A percentile compares a stretch with the other conserved stretches of the same genome.
Evolutionary conservation across 2,329 filamentous ascomycete species (phyloP).

Genomic region (Fusarium lateritium): DNA sequence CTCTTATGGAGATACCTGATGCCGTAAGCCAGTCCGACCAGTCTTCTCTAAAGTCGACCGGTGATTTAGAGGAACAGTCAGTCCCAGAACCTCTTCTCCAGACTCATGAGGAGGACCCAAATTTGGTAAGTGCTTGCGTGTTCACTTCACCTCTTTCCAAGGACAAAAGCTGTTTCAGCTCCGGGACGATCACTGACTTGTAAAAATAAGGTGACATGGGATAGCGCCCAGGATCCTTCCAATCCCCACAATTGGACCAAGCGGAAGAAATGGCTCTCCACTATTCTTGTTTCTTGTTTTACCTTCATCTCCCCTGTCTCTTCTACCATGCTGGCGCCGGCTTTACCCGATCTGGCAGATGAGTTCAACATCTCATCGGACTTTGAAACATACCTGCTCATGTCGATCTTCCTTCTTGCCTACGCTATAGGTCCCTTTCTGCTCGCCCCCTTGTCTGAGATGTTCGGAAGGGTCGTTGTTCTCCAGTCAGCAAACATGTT

Average conservation of each 20-base stretch:
- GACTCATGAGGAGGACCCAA: conserved; percentile 32
- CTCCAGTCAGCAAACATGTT: conserved; percentile 63
- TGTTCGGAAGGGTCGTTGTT: conserved; percentile 63
- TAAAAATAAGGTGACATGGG: conserved; percentile 57
- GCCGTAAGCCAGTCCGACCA: not conserved
- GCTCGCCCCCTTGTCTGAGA: conserved; percentile 66
- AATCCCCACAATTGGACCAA: conserved; percentile 64
- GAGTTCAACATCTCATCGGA: conserved; percentile 61
- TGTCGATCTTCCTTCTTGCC: conserved; percentile 73
- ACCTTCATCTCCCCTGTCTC: conserved; percentile 71
- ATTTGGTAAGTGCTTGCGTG: conserved; percentile 36
- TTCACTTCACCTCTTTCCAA: not conserved
- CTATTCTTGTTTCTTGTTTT: conserved; percentile 56
- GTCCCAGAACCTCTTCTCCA: conserved; percentile 21
- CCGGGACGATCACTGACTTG: not conserved
- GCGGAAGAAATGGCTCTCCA: conserved; percentile 54
- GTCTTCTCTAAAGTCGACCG: not conserved
- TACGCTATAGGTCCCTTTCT: conserved; percentile 68
- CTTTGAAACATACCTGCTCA: conserved; percentile 64
- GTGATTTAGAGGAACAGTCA: conserved; percentile 24
- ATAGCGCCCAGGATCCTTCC: conserved; percentile 58
- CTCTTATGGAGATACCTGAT: conserved; percentile 27
- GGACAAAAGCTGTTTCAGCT: not conserved
- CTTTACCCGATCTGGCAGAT: conserved; percentile 58
- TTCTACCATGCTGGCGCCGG: conserved; percentile 66